These are phyloP conservation scores for Alnus rubra DNA, from an alignment of 306 rosid species.

Conservation along the genomic window DNA sequence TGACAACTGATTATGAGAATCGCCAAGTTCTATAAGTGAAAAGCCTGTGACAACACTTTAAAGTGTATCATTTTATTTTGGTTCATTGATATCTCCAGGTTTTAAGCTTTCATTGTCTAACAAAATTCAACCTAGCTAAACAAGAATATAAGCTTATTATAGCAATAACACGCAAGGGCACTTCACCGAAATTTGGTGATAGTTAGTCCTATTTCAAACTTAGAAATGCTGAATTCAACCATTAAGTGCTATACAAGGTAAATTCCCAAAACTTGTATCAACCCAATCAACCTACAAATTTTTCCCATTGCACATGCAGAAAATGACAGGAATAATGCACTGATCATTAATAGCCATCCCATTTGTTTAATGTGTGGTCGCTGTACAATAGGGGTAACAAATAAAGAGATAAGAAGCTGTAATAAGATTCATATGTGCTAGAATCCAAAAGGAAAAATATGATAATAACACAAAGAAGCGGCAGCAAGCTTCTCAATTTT, in stretches of 20 bases:
- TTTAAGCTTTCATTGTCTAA: background rate
- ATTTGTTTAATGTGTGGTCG: background rate
- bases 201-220: constrained; percentile 1
- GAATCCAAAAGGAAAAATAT: background rate
- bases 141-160: background rate
- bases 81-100: background rate
- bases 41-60: background rate
- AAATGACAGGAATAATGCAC: constrained; percentile 7
- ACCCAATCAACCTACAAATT: constrained; percentile 12
- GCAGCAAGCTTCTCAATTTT: background rate
- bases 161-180: background rate
- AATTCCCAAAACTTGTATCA: constrained; percentile 6
- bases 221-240: constrained; percentile 6
- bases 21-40: background rate
- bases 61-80: background rate
- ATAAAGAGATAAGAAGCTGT: background rate
- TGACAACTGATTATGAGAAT: background rate
- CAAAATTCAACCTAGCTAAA: background rate
- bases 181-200: background rate
- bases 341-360: constrained; percentile 12
- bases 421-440: background rate
- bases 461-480: background rate
- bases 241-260: background rate
- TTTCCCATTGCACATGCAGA: constrained; percentile 10
- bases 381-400: constrained; percentile 7